phyloP scores from a whole-genome alignment of 805 yeast species.

The Ogataea pini region DNA sequence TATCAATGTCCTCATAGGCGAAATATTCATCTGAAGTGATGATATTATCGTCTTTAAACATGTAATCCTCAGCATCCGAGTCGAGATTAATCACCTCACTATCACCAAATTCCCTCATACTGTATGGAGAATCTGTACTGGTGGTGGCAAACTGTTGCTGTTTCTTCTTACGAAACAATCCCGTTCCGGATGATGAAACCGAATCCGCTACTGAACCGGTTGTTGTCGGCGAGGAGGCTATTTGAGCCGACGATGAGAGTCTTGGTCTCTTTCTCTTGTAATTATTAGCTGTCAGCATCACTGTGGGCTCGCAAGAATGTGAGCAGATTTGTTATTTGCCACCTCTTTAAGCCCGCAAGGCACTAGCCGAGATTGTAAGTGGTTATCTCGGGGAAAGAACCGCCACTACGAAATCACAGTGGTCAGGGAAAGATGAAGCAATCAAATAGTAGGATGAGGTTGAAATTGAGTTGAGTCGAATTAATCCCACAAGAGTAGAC shows the following conservation, averaged over 20 bases:
- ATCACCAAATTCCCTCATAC: constrained; percentile 4
- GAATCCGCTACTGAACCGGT: not conserved
- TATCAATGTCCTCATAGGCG: constrained; percentile 20
- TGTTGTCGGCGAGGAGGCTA: constrained; percentile 11
- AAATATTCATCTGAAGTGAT: constrained; percentile 12
- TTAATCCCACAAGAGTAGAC: constrained; percentile 6
- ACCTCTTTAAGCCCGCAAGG: constrained; percentile 1
- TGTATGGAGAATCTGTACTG: constrained; percentile 1
- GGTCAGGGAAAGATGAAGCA: not conserved
- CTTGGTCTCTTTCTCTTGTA: constrained; percentile 43
- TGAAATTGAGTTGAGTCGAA: not conserved
- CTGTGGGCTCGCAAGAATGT: not conserved
- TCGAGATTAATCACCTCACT: constrained; percentile 40
- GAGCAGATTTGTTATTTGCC: not conserved
- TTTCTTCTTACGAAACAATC: constrained; percentile 30
- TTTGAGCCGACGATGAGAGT: constrained; percentile 22
- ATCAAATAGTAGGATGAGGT: no score
- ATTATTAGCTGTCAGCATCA: constrained; percentile 30
- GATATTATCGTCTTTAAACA: constrained; percentile 24
- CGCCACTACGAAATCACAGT: not conserved
- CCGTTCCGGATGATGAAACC: not conserved
- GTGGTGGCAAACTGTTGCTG: constrained; percentile 22
- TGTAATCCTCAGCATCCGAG: constrained; percentile 43
- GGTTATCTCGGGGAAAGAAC: constrained; percentile 6
- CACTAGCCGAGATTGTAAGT: not conserved